Evolutionary conservation across 306 rosid species (phyloP).

Genomic region (Canavalia ensiformis): DNA sequence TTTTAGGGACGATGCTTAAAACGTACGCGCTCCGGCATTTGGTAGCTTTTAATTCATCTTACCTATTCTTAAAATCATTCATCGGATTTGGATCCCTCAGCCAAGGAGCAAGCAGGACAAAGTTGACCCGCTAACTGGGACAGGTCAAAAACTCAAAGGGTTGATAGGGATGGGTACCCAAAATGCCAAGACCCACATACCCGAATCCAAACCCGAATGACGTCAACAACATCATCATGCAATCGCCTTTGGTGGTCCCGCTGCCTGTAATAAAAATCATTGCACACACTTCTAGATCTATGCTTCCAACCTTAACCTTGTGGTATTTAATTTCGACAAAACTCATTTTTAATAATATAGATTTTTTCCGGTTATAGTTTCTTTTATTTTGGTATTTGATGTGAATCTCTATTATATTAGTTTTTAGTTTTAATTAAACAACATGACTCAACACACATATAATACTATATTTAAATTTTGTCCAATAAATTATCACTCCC

Average conservation of each 20-base stretch:
- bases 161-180: constrained; percentile 22
- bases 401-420: too few species aligned
- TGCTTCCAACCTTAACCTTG: constrained; percentile 17
- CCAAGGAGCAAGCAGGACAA: constrained; percentile 1
- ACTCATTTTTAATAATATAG: too few species aligned
- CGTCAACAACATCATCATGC: constrained; percentile 39
- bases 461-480: not conserved
- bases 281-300: constrained; percentile 56
- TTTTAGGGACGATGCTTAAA: not conserved
- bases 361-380: too few species aligned
- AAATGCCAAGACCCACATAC: constrained; percentile 21
- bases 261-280: constrained; percentile 46
- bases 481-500: constrained; percentile 13
- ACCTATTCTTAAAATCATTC: constrained; percentile 22
- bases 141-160: not conserved
- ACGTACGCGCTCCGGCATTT: not conserved
- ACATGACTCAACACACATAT: too few species aligned
- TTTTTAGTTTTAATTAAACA: too few species aligned
- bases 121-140: constrained; percentile 53
- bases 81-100: constrained; percentile 45
- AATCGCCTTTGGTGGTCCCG: constrained; percentile 38
- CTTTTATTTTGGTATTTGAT: too few species aligned
- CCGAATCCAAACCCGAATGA: constrained; percentile 32
- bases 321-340: too few species aligned
- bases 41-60: constrained; percentile 2